Evolutionary conservation across 305 asterid genomes (phyloP).

Genomic region (Rubia balearica): DNA sequence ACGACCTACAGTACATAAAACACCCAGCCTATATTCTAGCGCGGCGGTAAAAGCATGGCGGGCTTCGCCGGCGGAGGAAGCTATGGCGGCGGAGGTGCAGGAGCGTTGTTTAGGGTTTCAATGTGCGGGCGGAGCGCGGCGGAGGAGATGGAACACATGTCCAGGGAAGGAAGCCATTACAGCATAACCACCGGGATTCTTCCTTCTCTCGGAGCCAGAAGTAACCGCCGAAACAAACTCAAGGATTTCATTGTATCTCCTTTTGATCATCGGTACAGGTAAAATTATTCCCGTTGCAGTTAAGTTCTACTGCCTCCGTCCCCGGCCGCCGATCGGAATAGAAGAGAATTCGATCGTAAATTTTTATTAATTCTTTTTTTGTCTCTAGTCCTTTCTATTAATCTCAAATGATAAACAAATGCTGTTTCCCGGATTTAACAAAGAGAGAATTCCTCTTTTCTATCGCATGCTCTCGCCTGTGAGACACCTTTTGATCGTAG

Average conservation of each 20-base stretch:
- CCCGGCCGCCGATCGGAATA: background rate
- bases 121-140: constrained; percentile 51
- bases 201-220: constrained; percentile 80
- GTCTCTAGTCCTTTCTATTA: background rate
- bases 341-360: background rate
- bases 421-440: background rate
- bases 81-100: constrained; percentile 1
- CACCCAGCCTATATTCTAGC: background rate
- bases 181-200: constrained; percentile 65
- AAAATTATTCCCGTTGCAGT: background rate
- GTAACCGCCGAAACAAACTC: constrained; percentile 54
- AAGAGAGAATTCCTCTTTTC: too few species aligned
- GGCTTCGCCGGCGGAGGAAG: background rate
- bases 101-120: constrained; percentile 36
- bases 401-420: background rate
- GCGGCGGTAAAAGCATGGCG: background rate
- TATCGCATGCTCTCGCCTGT: too few species aligned
- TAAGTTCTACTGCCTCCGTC: background rate
- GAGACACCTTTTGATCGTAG: too few species aligned
- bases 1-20: background rate
- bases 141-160: constrained; percentile 55
- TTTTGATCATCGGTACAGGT: constrained; percentile 79
- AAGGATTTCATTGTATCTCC: constrained; percentile 55
- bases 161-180: constrained; percentile 68
- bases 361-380: background rate